Evolutionary conservation across 805 yeast species (phyloP), one percentile per base, ranked within the genome.

Genomic region (Candida chilensis): DNA sequence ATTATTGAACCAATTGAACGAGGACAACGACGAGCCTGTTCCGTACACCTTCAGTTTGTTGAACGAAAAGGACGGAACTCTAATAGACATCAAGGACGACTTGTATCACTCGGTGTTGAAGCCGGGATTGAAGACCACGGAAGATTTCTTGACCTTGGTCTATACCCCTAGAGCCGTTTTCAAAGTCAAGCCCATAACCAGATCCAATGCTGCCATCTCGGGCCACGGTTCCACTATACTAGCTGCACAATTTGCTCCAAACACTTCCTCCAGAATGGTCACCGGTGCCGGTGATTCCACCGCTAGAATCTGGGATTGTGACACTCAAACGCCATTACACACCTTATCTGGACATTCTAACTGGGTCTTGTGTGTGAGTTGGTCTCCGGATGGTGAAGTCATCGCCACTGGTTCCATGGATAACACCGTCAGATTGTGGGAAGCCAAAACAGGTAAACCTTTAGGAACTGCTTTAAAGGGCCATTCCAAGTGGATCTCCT

Each of bases 381-480:
- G 94, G 79, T 80, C 94, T 14, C 96, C 98, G 3, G 83, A 85
- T 52, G 97, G 95, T 16, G 77, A 77, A 37, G 66, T 78, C 47
- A 74, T 92, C 28, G 98, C 98, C 9, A 90, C 98, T 1, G 98
- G 97, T 0, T 78, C 94, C 16, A 87, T 86, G 95, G 98, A 92
- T 49, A 76, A 72, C 47, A 83, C 95, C 4, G 67, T 92, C 15
- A 67, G 95, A 43, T 54, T 92, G 20, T 92, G 97, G 97, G 87
- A 85, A 38, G 67, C 85, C 3, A 61, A 59, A 10, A 69, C 75
- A 10, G 97, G 97, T 11, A 67, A 69, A 39, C 71, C 80, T 5
- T 35, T 82, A 10, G 96, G 96, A 8, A 68, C 69, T 30, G 72
- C 94, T 0, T 56, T 90, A 40, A 51, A 55, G 18, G 97, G 97